Evolutionary conservation across 2,329 filamentous ascomycete genomes (phyloP).

Genomic region (Aspergillus puulaauensis): DNA sequence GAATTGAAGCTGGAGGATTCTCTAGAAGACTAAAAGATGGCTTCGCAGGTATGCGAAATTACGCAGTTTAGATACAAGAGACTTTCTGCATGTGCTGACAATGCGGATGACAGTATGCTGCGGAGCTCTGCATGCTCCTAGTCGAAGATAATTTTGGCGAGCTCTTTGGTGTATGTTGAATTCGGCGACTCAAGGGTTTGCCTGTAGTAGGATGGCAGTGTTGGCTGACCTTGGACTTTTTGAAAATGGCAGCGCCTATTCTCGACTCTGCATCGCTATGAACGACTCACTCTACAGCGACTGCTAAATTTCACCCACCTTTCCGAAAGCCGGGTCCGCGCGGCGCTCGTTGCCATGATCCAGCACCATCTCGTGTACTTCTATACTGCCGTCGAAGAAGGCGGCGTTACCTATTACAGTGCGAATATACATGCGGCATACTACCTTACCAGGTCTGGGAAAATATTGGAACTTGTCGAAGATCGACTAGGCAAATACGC

Average conservation of each 20-base stretch:
- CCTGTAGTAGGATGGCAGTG: neutral
- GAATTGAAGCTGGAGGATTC: slow-evolving; percentile 66
- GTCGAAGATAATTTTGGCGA: slow-evolving; percentile 89
- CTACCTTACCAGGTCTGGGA: slow-evolving; percentile 75
- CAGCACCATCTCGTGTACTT: slow-evolving; percentile 86
- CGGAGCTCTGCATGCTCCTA: slow-evolving; percentile 86
- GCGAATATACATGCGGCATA: slow-evolving; percentile 80
- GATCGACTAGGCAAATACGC: slow-evolving; percentile 73
- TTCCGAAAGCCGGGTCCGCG: slow-evolving; percentile 70
- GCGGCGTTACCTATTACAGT: slow-evolving; percentile 72
- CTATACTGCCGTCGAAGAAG: slow-evolving; percentile 62
- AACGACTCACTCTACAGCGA: slow-evolving; percentile 69
- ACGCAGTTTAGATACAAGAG: slow-evolving; percentile 4
- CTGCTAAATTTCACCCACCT: slow-evolving; percentile 72
- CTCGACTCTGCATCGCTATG: slow-evolving; percentile 71
- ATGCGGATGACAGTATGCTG: slow-evolving; percentile 57
- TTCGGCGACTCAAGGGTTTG: neutral
- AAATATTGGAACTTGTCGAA: slow-evolving; percentile 74
- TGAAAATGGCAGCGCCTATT: slow-evolving; percentile 70
- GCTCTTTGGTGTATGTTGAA: slow-evolving; percentile 76
- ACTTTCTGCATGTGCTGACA: slow-evolving; percentile 23
- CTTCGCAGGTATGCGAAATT: slow-evolving; percentile 54
- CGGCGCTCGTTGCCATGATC: slow-evolving; percentile 79
- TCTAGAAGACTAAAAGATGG: slow-evolving; percentile 63
- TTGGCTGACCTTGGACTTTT: slow-evolving; percentile 1